Conservation (phyloP, 2,329 filamentous ascomycete genomes). For the Aspergillus caelatus region DNA sequence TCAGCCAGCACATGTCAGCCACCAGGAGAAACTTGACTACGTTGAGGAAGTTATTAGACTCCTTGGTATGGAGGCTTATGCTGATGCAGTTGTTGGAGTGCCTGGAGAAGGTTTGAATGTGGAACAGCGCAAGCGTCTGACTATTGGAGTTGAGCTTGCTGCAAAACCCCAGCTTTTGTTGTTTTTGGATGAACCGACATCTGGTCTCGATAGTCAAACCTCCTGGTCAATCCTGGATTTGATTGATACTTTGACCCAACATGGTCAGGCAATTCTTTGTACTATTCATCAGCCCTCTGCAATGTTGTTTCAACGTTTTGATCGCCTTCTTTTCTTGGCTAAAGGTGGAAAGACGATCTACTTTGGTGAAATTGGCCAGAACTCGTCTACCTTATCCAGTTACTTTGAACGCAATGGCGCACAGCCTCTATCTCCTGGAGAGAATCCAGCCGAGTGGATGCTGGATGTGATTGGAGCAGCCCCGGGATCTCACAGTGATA, state of each 20-base stretch:
- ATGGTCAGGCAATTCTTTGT: conserved; percentile 89
- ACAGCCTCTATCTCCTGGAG: conserved; percentile 58
- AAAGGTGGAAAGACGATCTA: conserved; percentile 68
- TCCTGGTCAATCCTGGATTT: conserved; percentile 89
- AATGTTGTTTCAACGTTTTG: conserved; percentile 50
- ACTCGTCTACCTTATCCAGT: conserved; percentile 58
- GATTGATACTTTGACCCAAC: conserved; percentile 84
- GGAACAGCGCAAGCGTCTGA: conserved; percentile 73
- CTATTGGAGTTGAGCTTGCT: conserved; percentile 90
- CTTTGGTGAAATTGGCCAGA: conserved; percentile 66
- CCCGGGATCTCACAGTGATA: conserved; percentile 61
- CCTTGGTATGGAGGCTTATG: conserved; percentile 87
- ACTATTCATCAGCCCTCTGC: conserved; percentile 92
- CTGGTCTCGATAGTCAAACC: conserved; percentile 88
- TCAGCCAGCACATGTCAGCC: conserved; percentile 72
- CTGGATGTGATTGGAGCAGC: conserved; percentile 61
- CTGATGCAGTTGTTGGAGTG: conserved; percentile 86
- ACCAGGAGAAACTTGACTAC: conserved; percentile 78
- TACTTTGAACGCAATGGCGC: conserved; percentile 70
- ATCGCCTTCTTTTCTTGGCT: conserved; percentile 65
- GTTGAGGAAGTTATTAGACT: conserved; percentile 89
- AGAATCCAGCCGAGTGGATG: conserved; percentile 78
- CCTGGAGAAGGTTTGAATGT: conserved; percentile 75
- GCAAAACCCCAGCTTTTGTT: conserved; percentile 86
- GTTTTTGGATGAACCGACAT: conserved; percentile 93